Conservation (phyloP, 78 protist genomes). For the Mantamonas sphyraenae region DNA sequence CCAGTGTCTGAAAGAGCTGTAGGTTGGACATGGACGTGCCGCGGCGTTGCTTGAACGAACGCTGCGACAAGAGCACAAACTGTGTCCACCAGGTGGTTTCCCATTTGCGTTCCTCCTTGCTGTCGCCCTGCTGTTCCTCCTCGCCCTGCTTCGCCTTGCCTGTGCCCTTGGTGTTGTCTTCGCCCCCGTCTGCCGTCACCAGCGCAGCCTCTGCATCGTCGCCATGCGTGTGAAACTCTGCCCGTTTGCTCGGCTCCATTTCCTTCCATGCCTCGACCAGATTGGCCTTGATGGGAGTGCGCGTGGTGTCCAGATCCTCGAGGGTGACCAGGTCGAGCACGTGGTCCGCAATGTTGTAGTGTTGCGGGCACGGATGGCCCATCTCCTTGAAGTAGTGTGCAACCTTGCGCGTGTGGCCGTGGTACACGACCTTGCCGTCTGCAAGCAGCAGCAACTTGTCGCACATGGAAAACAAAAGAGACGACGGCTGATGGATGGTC, state of each 20-base stretch:
- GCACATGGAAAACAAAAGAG: background rate
- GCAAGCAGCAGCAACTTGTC: constrained; percentile 9
- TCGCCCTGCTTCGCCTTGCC: background rate
- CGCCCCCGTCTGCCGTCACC: background rate
- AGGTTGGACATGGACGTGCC: background rate
- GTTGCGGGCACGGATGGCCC: constrained; percentile 4
- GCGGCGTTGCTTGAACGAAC: background rate
- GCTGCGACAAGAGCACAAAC: background rate
- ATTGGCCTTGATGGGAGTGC: background rate
- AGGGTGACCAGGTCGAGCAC: constrained; percentile 1
- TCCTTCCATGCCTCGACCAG: background rate
- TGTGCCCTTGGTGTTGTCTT: background rate
- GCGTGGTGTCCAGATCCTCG: background rate
- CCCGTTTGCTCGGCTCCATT: too few species aligned
- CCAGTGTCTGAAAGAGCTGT: background rate
- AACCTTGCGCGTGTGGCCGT: background rate
- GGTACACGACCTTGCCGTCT: background rate
- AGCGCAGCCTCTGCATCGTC: background rate
- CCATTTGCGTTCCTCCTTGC: background rate
- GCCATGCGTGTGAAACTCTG: too few species aligned
- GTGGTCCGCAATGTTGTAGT: constrained; percentile 6
- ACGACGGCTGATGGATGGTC: constrained; percentile 38
- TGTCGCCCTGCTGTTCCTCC: background rate
- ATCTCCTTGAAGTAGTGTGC: background rate
- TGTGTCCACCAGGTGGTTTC: background rate